phyloP scores from a whole-genome alignment of 306 rosid species.

The Ormosia semicastrata region DNA sequence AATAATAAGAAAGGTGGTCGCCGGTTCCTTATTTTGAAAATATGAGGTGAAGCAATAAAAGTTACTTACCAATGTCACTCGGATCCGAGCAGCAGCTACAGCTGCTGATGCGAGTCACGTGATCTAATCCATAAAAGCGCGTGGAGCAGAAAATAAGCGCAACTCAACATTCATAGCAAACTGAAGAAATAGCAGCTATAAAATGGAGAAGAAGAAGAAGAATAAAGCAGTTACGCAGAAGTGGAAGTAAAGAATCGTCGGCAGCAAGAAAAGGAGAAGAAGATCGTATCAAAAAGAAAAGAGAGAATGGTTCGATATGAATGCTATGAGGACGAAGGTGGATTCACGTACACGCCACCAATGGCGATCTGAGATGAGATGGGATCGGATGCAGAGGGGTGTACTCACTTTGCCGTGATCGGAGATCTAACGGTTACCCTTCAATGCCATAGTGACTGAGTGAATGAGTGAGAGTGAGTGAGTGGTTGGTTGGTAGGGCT shows the following conservation, averaged over 20 bases:
- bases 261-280: slow-evolving; percentile 24
- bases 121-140: slow-evolving; percentile 11
- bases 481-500: slow-evolving; percentile 40
- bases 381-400: slow-evolving; percentile 13
- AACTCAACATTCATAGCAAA: background rate
- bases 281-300: slow-evolving; percentile 5
- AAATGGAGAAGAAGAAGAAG: slow-evolving; percentile 15
- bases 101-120: background rate
- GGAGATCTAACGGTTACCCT: slow-evolving; percentile 54
- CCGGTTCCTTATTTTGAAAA: background rate
- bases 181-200: background rate
- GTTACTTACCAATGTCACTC: slow-evolving; percentile 16
- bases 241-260: slow-evolving; percentile 75
- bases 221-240: slow-evolving; percentile 35
- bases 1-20: too few relatives aligned
- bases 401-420: slow-evolving; percentile 21
- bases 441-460: background rate
- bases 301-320: background rate
- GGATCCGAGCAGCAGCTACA: slow-evolving; percentile 11
- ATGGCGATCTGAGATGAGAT: slow-evolving; percentile 19
- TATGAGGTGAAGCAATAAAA: background rate
- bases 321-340: background rate
- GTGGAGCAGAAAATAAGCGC: slow-evolving; percentile 8
- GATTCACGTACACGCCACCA: slow-evolving; percentile 36
- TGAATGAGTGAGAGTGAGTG: background rate